Evolutionary conservation across 1,284 basidiomycete species (phyloP).

Genomic region (Malassezia brasiliensis): DNA sequence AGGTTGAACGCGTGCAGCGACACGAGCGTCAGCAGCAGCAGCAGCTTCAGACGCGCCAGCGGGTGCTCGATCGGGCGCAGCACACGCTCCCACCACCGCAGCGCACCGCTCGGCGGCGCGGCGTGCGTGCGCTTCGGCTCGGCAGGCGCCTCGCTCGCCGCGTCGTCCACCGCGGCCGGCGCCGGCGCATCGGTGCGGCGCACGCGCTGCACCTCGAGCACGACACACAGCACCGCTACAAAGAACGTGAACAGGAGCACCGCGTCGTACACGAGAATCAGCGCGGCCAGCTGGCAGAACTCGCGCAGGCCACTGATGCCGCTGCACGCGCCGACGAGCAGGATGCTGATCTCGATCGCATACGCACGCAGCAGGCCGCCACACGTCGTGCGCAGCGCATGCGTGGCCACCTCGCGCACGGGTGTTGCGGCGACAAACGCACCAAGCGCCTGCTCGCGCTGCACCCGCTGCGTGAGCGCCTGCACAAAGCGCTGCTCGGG

Average conservation of each 20-base stretch:
- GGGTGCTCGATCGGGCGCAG: conserved; percentile 60
- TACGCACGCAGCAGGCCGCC: conserved; percentile 83
- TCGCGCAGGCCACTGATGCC: conserved; percentile 82
- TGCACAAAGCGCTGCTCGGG: conserved; percentile 43
- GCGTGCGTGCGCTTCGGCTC: conserved; percentile 3
- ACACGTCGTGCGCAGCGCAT: conserved; percentile 69
- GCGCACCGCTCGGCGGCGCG: not conserved
- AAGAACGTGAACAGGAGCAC: conserved; percentile 82
- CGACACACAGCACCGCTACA: conserved; percentile 74
- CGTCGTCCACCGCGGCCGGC: not conserved
- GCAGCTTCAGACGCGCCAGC: conserved; percentile 76
- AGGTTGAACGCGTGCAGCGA: conserved; percentile 61
- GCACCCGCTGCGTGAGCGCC: conserved; percentile 45
- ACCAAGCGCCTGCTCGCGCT: conserved; percentile 41
- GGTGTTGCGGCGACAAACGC: conserved; percentile 54
- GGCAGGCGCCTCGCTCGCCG: conserved; percentile 5
- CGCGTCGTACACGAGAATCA: conserved; percentile 77
- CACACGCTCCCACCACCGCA: conserved; percentile 21
- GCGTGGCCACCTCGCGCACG: conserved; percentile 70
- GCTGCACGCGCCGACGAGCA: conserved; percentile 74
- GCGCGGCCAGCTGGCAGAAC: conserved; percentile 84
- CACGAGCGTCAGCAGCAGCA: conserved; percentile 57
- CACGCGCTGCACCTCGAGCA: conserved; percentile 71
- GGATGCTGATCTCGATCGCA: conserved; percentile 77
- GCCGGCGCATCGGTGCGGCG: not conserved